Evolutionary conservation across 495 filamentous ascomycete species (phyloP), one percentile per base, ranked within the genome.

Genomic region (Podospora comata): DNA sequence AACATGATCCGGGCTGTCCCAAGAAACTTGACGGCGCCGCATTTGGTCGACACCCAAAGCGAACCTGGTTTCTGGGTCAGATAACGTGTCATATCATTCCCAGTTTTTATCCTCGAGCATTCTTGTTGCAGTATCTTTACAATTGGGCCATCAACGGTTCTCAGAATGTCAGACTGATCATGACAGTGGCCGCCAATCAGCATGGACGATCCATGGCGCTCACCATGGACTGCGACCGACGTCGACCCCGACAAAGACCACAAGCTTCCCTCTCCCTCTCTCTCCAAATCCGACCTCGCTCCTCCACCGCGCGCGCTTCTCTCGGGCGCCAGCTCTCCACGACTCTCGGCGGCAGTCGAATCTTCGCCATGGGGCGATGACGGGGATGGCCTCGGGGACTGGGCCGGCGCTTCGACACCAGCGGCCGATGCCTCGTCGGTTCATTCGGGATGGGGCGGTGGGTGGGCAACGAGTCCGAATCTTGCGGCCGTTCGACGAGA

Each of bases 181-280:
- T 77, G 75, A 77, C 44, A 71, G 67, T 68, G 68, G 68, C 63
- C 67, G 62, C 63, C 55, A 60, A 30, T 67, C 76, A 79, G 69
- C 65, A 86, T 86, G 84, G 84, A 86, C 77, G 83, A 85, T 83
- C 83, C 84, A 72, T 86, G 84, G 84, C 81, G 83, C 75, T 83
- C 81, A 70, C 82, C 82, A 74, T 84, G 82, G 82, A 77, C 79
- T 63, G 71, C 77, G 60, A 67, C 78, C 70, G 77, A 81, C 39
- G 34, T 68, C 32, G 71, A 75, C 72, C 68, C 77, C 72, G 73
- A 78, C 60, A 66, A 63, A 27, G 72, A 78, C 60, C 65, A 63
- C 23, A 75, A 70, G 5, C 69, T 68, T 13, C 67, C 77, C 7
- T 78, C 76, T n/a, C 77, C 75, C 7, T 62, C 73, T n/a, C 77